Percentiles rank a stretch among this genome's conserved stretches.
Conservation (phyloP, 2,329 filamentous ascomycete genomes). For the Verticillium nonalfalfae region DNA sequence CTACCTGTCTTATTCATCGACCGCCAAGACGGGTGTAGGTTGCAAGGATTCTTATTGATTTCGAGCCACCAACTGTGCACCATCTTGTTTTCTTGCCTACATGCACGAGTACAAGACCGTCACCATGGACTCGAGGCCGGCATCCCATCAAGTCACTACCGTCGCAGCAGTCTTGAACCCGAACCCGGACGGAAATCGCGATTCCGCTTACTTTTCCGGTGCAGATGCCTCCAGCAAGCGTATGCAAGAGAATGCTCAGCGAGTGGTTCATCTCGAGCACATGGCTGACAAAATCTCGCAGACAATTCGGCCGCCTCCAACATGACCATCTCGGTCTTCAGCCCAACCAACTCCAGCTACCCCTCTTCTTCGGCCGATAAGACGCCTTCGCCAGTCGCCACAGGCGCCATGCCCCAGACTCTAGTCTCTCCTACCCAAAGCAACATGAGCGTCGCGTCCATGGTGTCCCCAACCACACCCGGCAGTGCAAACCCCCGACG, state of each 20-base stretch:
- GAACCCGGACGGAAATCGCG: conserved; percentile 40
- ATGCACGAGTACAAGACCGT: conserved; percentile 4
- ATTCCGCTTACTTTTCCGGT: conserved; percentile 38
- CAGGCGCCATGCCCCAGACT: conserved; percentile 43
- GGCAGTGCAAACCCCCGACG: conserved; percentile 34
- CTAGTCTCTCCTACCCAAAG: conserved; percentile 49
- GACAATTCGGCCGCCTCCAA: conserved; percentile 39
- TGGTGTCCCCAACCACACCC: conserved; percentile 55
- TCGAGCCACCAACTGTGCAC: background rate
- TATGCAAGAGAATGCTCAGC: conserved; percentile 14
- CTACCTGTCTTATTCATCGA: too few species aligned
- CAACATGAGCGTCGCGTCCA: conserved; percentile 61
- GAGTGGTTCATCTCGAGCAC: conserved; percentile 2
- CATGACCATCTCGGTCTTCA: conserved; percentile 7
- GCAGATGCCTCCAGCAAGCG: conserved; percentile 35
- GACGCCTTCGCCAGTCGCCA: conserved; percentile 53
- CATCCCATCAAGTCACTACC: conserved; percentile 36
- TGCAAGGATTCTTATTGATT: too few species aligned
- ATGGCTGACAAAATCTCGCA: conserved; percentile 16
- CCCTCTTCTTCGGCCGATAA: conserved; percentile 49
- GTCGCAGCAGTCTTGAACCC: conserved; percentile 45
- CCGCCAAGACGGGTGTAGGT: background rate
- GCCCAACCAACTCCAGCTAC: conserved; percentile 33
- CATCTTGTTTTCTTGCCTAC: background rate
- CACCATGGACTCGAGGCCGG: conserved; percentile 31